A percentile compares a stretch with the other conserved stretches of the same genome.
phyloP scores from a whole-genome alignment of 2,329 filamentous ascomycete species.

The Sporothrix humicola region DNA sequence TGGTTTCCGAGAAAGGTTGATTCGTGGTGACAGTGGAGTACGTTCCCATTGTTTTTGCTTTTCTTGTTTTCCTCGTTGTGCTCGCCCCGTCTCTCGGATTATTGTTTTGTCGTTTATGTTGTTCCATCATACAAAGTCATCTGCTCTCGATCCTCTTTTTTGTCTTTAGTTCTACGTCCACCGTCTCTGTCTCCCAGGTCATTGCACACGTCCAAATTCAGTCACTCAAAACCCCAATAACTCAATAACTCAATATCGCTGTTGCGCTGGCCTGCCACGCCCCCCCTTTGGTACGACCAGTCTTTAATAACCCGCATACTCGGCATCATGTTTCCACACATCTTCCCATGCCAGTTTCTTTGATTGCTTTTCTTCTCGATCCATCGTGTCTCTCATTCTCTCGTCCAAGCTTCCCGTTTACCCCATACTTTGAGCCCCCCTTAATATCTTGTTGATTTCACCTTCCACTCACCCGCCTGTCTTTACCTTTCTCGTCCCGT shows the following conservation, averaged over 20 bases:
- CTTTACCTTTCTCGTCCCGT: slow-evolving; percentile 10
- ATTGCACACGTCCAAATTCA: background rate
- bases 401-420: slow-evolving; percentile 3
- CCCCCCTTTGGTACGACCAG: slow-evolving; percentile 24
- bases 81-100: too few relatives aligned
- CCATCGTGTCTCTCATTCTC: background rate
- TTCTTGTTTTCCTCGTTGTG: background rate
- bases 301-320: slow-evolving; percentile 25
- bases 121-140: background rate
- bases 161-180: background rate
- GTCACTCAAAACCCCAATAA: too few relatives aligned
- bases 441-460: slow-evolving; percentile 17
- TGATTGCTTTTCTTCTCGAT: background rate
- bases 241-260: background rate
- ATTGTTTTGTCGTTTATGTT: background rate
- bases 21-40: slow-evolving; percentile 24
- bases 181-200: background rate
- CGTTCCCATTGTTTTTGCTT: background rate
- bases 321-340: slow-evolving; percentile 29
- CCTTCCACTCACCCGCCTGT: background rate
- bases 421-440: slow-evolving; percentile 23
- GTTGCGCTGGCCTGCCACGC: slow-evolving; percentile 4
- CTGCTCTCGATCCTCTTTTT: background rate
- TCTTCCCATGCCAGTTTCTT: slow-evolving; percentile 15
- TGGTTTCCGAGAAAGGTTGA: slow-evolving; percentile 31